phyloP scores from a whole-genome alignment of 306 rosid species.

The Ziziphus jujuba region DNA sequence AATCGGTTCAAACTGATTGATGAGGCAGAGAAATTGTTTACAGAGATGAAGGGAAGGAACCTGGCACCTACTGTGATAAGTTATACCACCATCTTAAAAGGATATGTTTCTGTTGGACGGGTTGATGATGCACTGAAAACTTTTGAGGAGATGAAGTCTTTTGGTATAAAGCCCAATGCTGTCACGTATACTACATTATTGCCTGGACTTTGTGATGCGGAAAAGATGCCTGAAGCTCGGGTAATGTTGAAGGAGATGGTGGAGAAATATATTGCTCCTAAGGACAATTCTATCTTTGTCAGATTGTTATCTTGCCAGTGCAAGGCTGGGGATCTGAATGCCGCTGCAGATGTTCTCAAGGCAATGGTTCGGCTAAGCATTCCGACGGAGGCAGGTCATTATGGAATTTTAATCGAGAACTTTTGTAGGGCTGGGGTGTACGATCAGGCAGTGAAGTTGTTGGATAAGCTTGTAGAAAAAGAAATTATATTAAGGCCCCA shows the following conservation, averaged over 20 bases:
- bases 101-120: slow-evolving; percentile 61
- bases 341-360: slow-evolving; percentile 70
- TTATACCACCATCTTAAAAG: slow-evolving; percentile 80
- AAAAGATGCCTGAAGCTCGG: slow-evolving; percentile 53
- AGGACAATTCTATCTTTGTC: slow-evolving; percentile 70
- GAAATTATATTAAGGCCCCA: slow-evolving; percentile 70
- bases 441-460: slow-evolving; percentile 65
- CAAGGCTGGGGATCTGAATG: slow-evolving; percentile 73
- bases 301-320: slow-evolving; percentile 59
- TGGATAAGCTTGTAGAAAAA: slow-evolving; percentile 82
- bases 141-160: slow-evolving; percentile 72
- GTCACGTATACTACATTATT: slow-evolving; percentile 69
- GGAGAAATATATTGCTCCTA: slow-evolving; percentile 57
- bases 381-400: slow-evolving; percentile 90
- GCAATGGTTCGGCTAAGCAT: slow-evolving; percentile 76
- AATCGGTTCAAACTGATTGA: slow-evolving; percentile 73
- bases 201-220: slow-evolving; percentile 80
- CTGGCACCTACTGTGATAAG: slow-evolving; percentile 70
- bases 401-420: slow-evolving; percentile 74
- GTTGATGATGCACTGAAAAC: slow-evolving; percentile 53
- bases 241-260: slow-evolving; percentile 74
- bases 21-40: slow-evolving; percentile 74
- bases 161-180: slow-evolving; percentile 71
- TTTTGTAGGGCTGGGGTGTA: slow-evolving; percentile 68
- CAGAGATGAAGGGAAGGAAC: slow-evolving; percentile 75